A percentile compares a stretch with the other conserved stretches of the same genome.
Evolutionary conservation across 345 rosid genomes (phyloP).

Genomic region (Hibiscus syriacus): DNA sequence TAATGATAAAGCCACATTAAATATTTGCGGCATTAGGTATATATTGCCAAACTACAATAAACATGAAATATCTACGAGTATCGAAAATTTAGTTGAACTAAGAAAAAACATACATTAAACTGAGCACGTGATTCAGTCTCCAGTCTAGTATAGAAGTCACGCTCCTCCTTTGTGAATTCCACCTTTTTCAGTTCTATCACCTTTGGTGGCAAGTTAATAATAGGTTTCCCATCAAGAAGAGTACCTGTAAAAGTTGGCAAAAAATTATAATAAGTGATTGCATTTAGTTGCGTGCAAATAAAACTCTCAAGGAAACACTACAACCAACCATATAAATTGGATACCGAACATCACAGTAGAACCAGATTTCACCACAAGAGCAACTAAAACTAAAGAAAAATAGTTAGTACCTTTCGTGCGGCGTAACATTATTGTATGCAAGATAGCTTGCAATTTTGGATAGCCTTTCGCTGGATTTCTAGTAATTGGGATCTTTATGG

Average conservation of each 20-base stretch:
- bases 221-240: constrained; percentile 82
- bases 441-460: constrained; percentile 71
- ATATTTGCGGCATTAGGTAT: not conserved
- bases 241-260: constrained; percentile 39
- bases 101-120: constrained; percentile 44
- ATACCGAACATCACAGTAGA: not conserved
- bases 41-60: not conserved
- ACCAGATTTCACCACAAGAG: not conserved
- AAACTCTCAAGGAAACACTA: constrained; percentile 11
- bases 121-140: constrained; percentile 85
- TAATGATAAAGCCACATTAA: not conserved
- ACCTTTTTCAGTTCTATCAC: constrained; percentile 63
- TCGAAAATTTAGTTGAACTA: not conserved
- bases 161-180: constrained; percentile 78
- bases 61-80: not conserved
- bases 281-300: constrained; percentile 9
- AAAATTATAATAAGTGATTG: constrained; percentile 4
- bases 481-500: constrained; percentile 62
- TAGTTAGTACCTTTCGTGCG: constrained; percentile 78
- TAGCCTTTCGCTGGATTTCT: constrained; percentile 61
- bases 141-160: constrained; percentile 70
- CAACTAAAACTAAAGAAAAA: not conserved
- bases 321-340: not conserved
- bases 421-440: constrained; percentile 92
- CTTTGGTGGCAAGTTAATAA: constrained; percentile 77